phyloP scores from a whole-genome alignment of 495 filamentous ascomycete genomes.

The Delitschia confertaspora region DNA sequence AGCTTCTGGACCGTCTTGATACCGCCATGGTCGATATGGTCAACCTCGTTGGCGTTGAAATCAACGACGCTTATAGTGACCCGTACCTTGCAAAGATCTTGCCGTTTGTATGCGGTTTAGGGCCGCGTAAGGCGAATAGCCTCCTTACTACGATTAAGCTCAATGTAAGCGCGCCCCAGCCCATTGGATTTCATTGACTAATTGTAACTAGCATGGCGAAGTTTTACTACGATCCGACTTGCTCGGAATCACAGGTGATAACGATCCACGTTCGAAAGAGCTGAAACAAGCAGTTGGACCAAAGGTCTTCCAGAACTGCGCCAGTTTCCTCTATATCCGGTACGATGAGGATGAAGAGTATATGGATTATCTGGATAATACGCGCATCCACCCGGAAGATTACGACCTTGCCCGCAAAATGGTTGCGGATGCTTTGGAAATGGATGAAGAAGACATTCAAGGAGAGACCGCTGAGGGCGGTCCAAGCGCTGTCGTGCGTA shows the following conservation, averaged over 20 bases:
- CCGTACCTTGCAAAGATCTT: slow-evolving; percentile 73
- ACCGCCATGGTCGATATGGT: slow-evolving; percentile 97
- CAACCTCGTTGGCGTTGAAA: slow-evolving; percentile 87
- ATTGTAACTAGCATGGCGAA: slow-evolving; percentile 49
- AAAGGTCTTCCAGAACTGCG: slow-evolving; percentile 89
- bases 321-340: slow-evolving; percentile 85
- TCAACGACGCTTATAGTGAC: slow-evolving; percentile 81
- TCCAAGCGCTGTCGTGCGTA: slow-evolving; percentile 78
- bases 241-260: slow-evolving; percentile 66
- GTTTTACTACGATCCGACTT: slow-evolving; percentile 77
- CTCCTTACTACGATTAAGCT: slow-evolving; percentile 83
- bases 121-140: slow-evolving; percentile 81
- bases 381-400: slow-evolving; percentile 93
- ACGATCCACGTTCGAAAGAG: slow-evolving; percentile 50
- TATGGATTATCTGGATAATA: slow-evolving; percentile 90
- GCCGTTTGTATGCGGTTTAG: slow-evolving; percentile 85
- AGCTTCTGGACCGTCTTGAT: slow-evolving; percentile 75
- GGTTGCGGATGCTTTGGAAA: slow-evolving; percentile 89
- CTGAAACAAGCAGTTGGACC: slow-evolving; percentile 65
- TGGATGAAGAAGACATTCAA: slow-evolving; percentile 97
- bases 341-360: slow-evolving; percentile 69
- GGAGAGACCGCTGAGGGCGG: slow-evolving; percentile 85
- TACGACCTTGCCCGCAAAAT: slow-evolving; percentile 96
- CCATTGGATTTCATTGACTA: slow-evolving; percentile 1
- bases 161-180: slow-evolving; percentile 38